Evolutionary conservation across 129 eudicot genomes (phyloP).

Genomic region (Flaveria brownii): DNA sequence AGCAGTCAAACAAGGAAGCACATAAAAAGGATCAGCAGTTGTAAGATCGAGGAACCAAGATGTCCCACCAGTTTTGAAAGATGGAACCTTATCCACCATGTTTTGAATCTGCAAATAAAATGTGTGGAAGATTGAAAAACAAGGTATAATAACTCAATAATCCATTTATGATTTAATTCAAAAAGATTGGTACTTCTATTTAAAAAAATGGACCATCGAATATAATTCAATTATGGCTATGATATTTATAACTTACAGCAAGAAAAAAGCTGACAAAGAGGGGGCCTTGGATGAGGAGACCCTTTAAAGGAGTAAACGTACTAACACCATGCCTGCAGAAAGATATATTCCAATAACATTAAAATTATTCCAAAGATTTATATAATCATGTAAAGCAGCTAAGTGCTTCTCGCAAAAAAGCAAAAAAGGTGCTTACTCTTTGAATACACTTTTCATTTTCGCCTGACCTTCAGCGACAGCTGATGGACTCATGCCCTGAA

Average conservation of each 20-base stretch:
- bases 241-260: constrained; percentile 61
- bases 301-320: constrained; percentile 82
- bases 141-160: not conserved
- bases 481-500: constrained; percentile 81
- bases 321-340: constrained; percentile 81
- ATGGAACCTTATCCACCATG: constrained; percentile 95
- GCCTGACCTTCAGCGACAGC: constrained; percentile 84
- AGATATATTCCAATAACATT: not conserved
- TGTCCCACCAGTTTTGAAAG: constrained; percentile 74
- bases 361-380: not conserved
- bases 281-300: constrained; percentile 77
- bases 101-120: constrained; percentile 57
- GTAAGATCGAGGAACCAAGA: constrained; percentile 90
- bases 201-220: not conserved
- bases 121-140: constrained; percentile 4
- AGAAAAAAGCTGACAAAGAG: constrained; percentile 78
- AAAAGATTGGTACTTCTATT: not conserved
- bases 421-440: constrained; percentile 61
- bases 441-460: constrained; percentile 56
- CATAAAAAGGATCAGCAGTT: constrained; percentile 70
- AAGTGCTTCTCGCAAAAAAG: not conserved
- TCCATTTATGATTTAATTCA: constrained; percentile 2
- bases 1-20: constrained; percentile 77
- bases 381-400: constrained; percentile 11
- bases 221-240: constrained; percentile 1